Evolutionary conservation across 2,329 filamentous ascomycete genomes (phyloP), one percentile per base, ranked within the genome.

Genomic region (Ascochyta lentis): DNA sequence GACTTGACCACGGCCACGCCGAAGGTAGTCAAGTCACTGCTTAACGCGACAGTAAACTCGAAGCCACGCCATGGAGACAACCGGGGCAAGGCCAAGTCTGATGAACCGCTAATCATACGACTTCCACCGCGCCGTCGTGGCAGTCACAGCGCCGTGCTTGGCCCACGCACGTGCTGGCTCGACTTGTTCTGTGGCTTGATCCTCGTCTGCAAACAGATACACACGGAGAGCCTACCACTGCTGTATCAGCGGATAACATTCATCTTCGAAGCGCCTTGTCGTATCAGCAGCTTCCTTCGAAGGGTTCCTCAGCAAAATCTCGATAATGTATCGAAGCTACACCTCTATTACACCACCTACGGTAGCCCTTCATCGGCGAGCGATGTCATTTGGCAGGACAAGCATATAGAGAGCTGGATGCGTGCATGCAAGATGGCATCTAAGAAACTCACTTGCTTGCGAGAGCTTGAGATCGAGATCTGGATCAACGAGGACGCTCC

Each of bases 271-370:
- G 60, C 68, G 7, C 66, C 71, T 7, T 56, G 56, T 15, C 64
- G 69, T 3, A 64, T 75, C 23, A 38, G 3, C 1, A 60, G 59
- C 37, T 76, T 76, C 51, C 56, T 76, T n/a, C 33, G 23, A 3
- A 34, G 54, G 10, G 50, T 71, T 2, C 61, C 69, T 2, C 45
- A 45, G 3, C 13, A 40, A 4, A 64, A 59, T 19, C 60, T 73
- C 16, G 38, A 52, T 4, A 38, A 50, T 24, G 58, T 76, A 31
- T 68, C 61, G 4, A 72, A 65, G 24, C 37, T 76, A 4, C 56
- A 73, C 16, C 51, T 76, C 8, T 59, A 72, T 41, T 74, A 75
- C 56, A 33, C 45, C 9, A 67, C 65, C 1, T 75, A 75, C 45
- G 68, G 69, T 24, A 27, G 49, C 26, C 69, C 71, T 7, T 8